Evolutionary conservation across 1,284 basidiomycete species (phyloP).

Genomic region (Phlebopus sp.): DNA sequence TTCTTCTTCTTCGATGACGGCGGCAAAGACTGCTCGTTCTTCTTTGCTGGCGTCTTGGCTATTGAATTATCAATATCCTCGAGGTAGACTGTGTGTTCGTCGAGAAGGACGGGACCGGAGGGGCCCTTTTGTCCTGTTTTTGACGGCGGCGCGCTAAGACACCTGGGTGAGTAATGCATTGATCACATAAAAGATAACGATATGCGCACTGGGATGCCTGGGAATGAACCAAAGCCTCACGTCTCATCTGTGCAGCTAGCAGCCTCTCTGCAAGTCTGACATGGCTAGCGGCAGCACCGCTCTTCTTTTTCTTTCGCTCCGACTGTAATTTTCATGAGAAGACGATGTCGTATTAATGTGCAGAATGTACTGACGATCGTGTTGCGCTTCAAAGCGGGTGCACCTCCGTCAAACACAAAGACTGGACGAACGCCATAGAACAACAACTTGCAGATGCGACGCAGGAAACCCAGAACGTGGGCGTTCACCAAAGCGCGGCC

Average conservation of each 20-base stretch:
- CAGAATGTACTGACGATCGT: conserved; percentile 67
- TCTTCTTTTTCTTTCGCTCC: conserved; percentile 85
- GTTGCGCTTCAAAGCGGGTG: conserved; percentile 80
- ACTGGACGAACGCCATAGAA: conserved; percentile 97
- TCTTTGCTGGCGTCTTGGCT: conserved; percentile 50
- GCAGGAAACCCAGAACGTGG: conserved; percentile 91
- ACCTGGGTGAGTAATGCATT: conserved; percentile 6
- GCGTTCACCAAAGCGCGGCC: conserved; percentile 90
- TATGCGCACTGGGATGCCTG: conserved; percentile 40
- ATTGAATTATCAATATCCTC: conserved; percentile 76
- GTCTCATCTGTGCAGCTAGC: conserved; percentile 90
- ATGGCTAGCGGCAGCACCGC: conserved; percentile 82
- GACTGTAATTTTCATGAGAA: conserved; percentile 44
- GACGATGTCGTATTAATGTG: not conserved
- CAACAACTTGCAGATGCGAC: conserved; percentile 91
- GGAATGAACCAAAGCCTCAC: conserved; percentile 82
- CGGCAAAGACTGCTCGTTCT: conserved; percentile 41
- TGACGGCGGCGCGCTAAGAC: conserved; percentile 21
- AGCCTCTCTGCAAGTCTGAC: conserved; percentile 86
- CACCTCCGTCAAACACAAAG: conserved; percentile 96
- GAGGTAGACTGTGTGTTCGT: conserved; percentile 77
- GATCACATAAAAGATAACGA: not conserved
- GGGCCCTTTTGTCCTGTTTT: conserved; percentile 46
- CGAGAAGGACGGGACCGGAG: conserved; percentile 44
- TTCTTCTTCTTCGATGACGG: conserved; percentile 53